Evolutionary conservation across 208 protist species (phyloP).

Genomic region (Crithidia bombi): DNA sequence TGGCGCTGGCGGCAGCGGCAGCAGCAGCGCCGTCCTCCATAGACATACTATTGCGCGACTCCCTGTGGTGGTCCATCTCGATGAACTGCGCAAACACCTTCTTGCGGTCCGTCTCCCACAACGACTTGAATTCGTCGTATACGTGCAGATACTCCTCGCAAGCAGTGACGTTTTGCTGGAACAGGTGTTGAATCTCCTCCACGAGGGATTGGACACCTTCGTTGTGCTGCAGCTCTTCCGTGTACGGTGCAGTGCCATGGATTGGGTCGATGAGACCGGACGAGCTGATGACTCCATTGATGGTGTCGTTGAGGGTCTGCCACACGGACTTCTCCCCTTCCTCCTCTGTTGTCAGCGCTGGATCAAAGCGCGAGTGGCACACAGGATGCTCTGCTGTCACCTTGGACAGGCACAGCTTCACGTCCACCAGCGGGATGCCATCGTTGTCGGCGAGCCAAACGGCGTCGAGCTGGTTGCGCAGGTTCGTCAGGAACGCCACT

Average conservation of each 20-base stretch:
- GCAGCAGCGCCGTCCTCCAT: constrained; percentile 48
- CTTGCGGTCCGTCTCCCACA: constrained; percentile 94
- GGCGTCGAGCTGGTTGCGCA: constrained; percentile 89
- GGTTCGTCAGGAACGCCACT: constrained; percentile 73
- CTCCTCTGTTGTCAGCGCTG: constrained; percentile 41
- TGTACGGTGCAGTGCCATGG: constrained; percentile 45
- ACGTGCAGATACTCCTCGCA: constrained; percentile 84
- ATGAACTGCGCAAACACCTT: constrained; percentile 90
- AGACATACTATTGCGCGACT: constrained; percentile 42
- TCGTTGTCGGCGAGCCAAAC: constrained; percentile 90
- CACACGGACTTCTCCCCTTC: constrained; percentile 53
- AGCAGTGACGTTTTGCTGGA: constrained; percentile 75
- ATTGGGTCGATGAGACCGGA: constrained; percentile 69
- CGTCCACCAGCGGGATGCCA: constrained; percentile 90
- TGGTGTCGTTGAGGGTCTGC: constrained; percentile 65
- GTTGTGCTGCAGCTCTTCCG: constrained; percentile 61
- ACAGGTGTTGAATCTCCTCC: constrained; percentile 68
- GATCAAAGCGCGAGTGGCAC: constrained; percentile 79
- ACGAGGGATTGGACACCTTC: constrained; percentile 66
- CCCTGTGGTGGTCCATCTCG: constrained; percentile 46
- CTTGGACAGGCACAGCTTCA: constrained; percentile 90
- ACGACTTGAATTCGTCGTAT: constrained; percentile 90
- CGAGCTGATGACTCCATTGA: constrained; percentile 66
- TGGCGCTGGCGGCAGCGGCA: constrained; percentile 25
- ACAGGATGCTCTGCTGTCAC: constrained; percentile 42